phyloP scores from a whole-genome alignment of 345 rosid species.

The Luvunga scandens region DNA sequence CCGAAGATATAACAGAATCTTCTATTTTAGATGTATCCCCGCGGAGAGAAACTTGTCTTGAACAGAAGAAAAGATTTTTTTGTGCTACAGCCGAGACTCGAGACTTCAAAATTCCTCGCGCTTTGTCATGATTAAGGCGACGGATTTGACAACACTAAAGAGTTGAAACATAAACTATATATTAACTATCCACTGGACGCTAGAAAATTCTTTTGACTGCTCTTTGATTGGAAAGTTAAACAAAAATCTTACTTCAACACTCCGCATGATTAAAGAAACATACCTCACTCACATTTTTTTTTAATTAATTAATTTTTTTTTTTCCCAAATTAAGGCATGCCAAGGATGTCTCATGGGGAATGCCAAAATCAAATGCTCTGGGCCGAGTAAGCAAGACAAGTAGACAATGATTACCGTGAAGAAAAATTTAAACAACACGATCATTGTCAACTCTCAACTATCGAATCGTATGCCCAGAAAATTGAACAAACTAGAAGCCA shows the following conservation, averaged over 20 bases:
- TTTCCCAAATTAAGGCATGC: background rate
- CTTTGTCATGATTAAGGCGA: conserved; percentile 21
- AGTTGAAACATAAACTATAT: background rate
- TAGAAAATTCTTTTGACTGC: conserved; percentile 42
- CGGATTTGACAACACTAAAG: conserved; percentile 47
- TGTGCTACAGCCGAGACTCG: background rate
- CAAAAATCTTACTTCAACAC: background rate
- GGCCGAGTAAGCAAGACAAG: too few species aligned
- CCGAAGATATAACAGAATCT: too few species aligned
- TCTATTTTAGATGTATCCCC: background rate
- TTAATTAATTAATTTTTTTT: background rate
- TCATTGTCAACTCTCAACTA: background rate
- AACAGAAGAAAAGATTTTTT: background rate
- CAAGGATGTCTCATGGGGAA: background rate
- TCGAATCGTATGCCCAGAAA: background rate
- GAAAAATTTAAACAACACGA: background rate
- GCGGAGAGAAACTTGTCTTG: background rate
- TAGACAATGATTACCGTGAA: background rate
- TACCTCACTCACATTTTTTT: background rate
- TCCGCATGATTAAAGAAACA: background rate
- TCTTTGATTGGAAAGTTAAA: conserved; percentile 18
- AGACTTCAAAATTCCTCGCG: background rate
- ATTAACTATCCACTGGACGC: conserved; percentile 13
- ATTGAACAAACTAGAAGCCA: background rate
- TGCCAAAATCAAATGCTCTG: background rate